Percentiles rank a stretch among this genome's conserved stretches.
Evolutionary conservation across 495 filamentous ascomycete genomes (phyloP).

Genomic region (Penicillium simplicissimum): DNA sequence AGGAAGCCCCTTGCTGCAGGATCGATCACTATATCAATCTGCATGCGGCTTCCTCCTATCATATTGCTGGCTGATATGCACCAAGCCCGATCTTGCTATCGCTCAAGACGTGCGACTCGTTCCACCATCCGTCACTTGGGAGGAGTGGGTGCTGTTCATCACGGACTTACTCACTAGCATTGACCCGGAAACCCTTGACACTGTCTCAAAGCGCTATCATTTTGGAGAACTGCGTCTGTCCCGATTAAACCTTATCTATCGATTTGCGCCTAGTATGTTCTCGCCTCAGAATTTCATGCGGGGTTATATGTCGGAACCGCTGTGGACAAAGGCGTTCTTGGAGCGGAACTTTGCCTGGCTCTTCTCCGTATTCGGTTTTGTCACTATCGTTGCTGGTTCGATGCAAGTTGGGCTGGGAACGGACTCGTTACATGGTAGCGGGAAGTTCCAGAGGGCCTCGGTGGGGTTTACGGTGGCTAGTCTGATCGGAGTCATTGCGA

Average conservation of each 20-base stretch:
- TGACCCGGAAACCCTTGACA: conserved; percentile 1
- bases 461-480: conserved; percentile 8
- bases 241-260: conserved; percentile 11
- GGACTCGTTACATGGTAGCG: neutral
- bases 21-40: conserved; percentile 1
- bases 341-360: conserved; percentile 12
- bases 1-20: neutral
- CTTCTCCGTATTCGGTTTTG: conserved; percentile 11
- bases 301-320: conserved; percentile 4
- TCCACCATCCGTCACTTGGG: conserved; percentile 10
- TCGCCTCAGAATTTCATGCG: neutral
- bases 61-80: conserved; percentile 13
- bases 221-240: conserved; percentile 14
- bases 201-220: conserved; percentile 10
- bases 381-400: conserved; percentile 6
- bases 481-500: neutral
- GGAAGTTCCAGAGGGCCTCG: conserved; percentile 4
- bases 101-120: conserved; percentile 4
- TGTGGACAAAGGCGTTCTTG: conserved; percentile 7
- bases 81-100: conserved; percentile 8
- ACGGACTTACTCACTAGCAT: conserved; percentile 9
- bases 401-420: conserved; percentile 15
- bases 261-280: conserved; percentile 3
- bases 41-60: conserved; percentile 12
- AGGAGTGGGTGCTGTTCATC: conserved; percentile 7